Evolutionary conservation across 75 land plant genomes (phyloP), one percentile per base, ranked within the genome.

Genomic region (Pinus taeda): DNA sequence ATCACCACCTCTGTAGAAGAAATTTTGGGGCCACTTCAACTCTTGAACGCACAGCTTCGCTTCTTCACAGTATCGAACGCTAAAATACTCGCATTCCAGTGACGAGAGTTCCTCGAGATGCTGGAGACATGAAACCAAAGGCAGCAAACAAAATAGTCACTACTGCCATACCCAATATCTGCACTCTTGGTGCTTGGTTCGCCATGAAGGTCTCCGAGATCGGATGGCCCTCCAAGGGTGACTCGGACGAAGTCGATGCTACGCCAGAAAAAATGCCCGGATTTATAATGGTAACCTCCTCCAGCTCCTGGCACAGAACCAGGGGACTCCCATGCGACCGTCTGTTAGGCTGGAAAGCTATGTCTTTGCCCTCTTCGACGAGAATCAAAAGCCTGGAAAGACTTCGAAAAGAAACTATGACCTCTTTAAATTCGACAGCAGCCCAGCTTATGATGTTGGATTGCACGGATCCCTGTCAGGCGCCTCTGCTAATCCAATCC

Each of bases 201-300:
- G 82, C 91, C 73, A 74, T 93, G 15, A 79, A 76, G 75, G 79
- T 95, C 20, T 91, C 96, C 2, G 98, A 95, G 78, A 95, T 94
- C 2, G 97, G 97, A 11, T 94, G 97, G 97, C 97, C 97, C 14
- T 78, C 87, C n/a, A 30, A 4, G 3, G 84, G 83, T 3, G 84
- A 82, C 21, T 8, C 74, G n/a, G 45, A 74, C 26, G 73, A 85
- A 77, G 70, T 60, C 1, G 89, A 81, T 5, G 81, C 85, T 8
- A 77, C 69, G 11, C 21, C 83, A 1, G 74, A n/a, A n/a, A 71
- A 15, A 84, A 83, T 56, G 95, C 95, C 13, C 13, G 64, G 37
- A 77, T 33, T 6, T 93, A 93, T 76, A 85, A 81, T 21, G 42
- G 77, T 1, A 85, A 86, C 24, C 76, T 93, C 33, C 62, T 89